Evolutionary conservation across 140 eudicot species (phyloP), one percentile per base, ranked within the genome.

Genomic region (Stevia rebaudiana): DNA sequence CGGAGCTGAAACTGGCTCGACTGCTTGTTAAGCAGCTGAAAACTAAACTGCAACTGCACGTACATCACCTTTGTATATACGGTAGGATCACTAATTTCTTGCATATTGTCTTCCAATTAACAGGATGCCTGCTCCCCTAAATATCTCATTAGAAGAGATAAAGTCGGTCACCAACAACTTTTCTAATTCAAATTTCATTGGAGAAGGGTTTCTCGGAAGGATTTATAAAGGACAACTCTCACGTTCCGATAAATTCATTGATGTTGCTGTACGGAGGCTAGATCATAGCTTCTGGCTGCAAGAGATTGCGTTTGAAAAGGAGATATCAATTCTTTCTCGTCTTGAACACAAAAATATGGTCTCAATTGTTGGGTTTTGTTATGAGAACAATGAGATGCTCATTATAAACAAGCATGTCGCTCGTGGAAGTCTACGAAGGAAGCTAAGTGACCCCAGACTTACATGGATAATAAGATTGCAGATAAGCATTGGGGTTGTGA

Each of bases 391-490:
- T 33, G 37, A 33, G 37, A 33, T 33, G 37, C 37, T 43, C 18
- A 30, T 63, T 6, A 8, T 63, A 22, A 43, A 23, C 42, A 43
- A 44, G 55, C 56, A 16, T 6, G 69, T 13, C 9, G 28, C 56
- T 17, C 17, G 3, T 8, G 57, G 57, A 63, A 44, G 57, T 63
- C 69, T 63, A 3, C 10, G 11, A 15, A 63, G 3, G 3, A 23
- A 39, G 43, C 56, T 63, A 43, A 43, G 56, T 6, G 55, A 12
- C 56, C 15, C 69, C 8, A 44, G 0, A 8, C 56, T 63, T 10
- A 25, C 24, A 7, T 63, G 69, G 69, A 44, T 46, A 28, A 16
- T 10, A 63, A 63, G 57, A 46, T 30, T 63, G 23, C 21, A 39
- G 22, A 61, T 61, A 11, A 21, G 67, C 18, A 9, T 61, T 11